A percentile compares a stretch with the other conserved stretches of the same genome.
These are phyloP conservation scores for Annulohypoxylon truncatum DNA, from an alignment of 2,329 filamentous ascomycete species.

Conservation along the genomic window DNA sequence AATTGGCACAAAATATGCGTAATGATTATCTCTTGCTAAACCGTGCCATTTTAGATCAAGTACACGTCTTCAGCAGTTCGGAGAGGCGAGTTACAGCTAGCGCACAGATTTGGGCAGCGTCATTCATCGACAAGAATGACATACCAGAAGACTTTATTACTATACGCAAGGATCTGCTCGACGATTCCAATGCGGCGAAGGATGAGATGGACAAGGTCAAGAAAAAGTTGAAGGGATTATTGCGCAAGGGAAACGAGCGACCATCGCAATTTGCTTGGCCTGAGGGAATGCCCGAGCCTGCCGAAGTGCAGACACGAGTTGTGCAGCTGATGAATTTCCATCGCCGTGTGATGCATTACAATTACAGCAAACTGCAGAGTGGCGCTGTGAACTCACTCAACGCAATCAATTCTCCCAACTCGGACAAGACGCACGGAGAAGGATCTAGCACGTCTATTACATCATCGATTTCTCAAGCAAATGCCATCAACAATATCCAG, in stretches of 20 bases:
- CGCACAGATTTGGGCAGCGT: conserved; percentile 93
- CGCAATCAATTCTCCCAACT: conserved; percentile 64
- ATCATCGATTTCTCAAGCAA: conserved; percentile 68
- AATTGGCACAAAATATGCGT: conserved; percentile 94
- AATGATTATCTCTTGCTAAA: conserved; percentile 96
- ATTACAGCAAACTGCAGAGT: conserved; percentile 83
- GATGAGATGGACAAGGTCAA: conserved; percentile 99
- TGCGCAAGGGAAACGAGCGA: conserved; percentile 92
- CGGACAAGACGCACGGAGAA: conserved; percentile 58
- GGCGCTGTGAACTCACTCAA: conserved; percentile 72
- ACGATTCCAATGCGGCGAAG: conserved; percentile 98
- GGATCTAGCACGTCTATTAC: conserved; percentile 57
- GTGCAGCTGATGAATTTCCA: conserved; percentile 99
- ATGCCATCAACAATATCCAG: conserved; percentile 78
- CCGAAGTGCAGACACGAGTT: conserved; percentile 89
- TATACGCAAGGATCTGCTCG: conserved; percentile 91
- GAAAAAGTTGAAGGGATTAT: conserved; percentile 95
- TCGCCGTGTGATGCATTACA: conserved; percentile 92
- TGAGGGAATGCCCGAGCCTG: conserved; percentile 91
- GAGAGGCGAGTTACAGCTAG: conserved; percentile 95
- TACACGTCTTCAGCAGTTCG: conserved; percentile 94
- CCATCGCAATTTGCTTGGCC: conserved; percentile 99
- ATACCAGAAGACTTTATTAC: conserved; percentile 87
- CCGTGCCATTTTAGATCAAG: conserved; percentile 88
- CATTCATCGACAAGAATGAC: conserved; percentile 89